These are phyloP conservation scores for Tuctoria greenei DNA, from an alignment of 176 grass and related monocot genomes.

Conservation along the genomic window DNA sequence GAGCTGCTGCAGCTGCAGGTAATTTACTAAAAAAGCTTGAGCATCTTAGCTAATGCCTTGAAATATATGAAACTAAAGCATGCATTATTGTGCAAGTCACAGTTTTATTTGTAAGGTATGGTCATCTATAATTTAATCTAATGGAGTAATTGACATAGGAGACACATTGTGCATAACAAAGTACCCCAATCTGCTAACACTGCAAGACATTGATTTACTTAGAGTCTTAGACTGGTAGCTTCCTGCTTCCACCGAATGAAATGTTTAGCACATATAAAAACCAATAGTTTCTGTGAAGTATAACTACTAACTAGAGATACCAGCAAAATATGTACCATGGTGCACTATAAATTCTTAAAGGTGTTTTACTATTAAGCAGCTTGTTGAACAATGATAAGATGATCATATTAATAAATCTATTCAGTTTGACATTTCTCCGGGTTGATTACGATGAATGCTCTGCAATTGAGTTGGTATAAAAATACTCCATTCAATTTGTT, in stretches of 20 bases:
- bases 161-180: conserved; percentile 7
- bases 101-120: conserved; percentile 18
- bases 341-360: conserved; percentile 16
- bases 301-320: not conserved
- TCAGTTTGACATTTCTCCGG: not conserved
- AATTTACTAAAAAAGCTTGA: conserved; percentile 35
- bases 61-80: conserved; percentile 20
- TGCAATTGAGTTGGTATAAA: not conserved
- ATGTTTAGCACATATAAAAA: conserved; percentile 2
- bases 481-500: not conserved
- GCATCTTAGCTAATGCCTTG: not conserved
- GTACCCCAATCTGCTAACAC: conserved; percentile 27
- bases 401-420: conserved; percentile 4
- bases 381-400: conserved; percentile 21
- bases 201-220: not conserved
- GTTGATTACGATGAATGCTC: conserved; percentile 12
- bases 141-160: not conserved
- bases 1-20: conserved; percentile 93
- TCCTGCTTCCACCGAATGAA: conserved; percentile 6
- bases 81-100: not conserved
- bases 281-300: not conserved
- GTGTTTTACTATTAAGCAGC: not conserved
- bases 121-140: not conserved
- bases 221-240: conserved; percentile 26
- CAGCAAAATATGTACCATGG: not conserved